phyloP scores from a whole-genome alignment of 148 eudicot genomes.

The Vaccinium myrtillus region DNA sequence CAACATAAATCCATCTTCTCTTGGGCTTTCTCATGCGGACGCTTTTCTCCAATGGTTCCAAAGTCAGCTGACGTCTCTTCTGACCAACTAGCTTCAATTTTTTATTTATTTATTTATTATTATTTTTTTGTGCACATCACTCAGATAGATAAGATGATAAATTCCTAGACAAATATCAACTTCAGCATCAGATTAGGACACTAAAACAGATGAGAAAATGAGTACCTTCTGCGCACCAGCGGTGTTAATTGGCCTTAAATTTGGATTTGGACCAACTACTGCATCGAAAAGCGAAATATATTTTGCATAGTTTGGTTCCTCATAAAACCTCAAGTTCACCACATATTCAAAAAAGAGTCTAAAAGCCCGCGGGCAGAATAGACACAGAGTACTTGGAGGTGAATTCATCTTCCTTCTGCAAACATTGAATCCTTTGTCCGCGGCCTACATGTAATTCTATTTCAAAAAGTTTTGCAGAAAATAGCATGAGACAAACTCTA shows the following conservation, averaged over 20 bases:
- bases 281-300: conserved; percentile 69
- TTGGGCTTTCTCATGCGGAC: conserved; percentile 75
- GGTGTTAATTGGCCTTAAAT: conserved; percentile 60
- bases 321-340: conserved; percentile 72
- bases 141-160: too few species aligned
- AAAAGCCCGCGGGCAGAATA: conserved; percentile 62
- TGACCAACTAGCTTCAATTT: conserved; percentile 62
- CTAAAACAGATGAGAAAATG: not conserved
- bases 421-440: conserved; percentile 69
- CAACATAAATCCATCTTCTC: conserved; percentile 68
- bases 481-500: too few species aligned
- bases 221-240: conserved; percentile 77
- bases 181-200: not conserved
- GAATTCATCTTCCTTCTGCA: conserved; percentile 85
- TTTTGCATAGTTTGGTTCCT: conserved; percentile 79
- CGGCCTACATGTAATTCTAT: conserved; percentile 40
- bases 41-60: conserved; percentile 54
- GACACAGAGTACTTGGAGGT: conserved; percentile 58
- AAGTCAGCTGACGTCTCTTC: conserved; percentile 57
- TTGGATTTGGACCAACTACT: conserved; percentile 69
- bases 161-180: not conserved
- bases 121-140: too few species aligned
- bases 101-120: too few species aligned
- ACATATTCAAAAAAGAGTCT: conserved; percentile 59
- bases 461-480: too few species aligned